Evolutionary conservation across 192 early-diverging fungal species (phyloP).

Genomic region (Linderina pennispora): DNA sequence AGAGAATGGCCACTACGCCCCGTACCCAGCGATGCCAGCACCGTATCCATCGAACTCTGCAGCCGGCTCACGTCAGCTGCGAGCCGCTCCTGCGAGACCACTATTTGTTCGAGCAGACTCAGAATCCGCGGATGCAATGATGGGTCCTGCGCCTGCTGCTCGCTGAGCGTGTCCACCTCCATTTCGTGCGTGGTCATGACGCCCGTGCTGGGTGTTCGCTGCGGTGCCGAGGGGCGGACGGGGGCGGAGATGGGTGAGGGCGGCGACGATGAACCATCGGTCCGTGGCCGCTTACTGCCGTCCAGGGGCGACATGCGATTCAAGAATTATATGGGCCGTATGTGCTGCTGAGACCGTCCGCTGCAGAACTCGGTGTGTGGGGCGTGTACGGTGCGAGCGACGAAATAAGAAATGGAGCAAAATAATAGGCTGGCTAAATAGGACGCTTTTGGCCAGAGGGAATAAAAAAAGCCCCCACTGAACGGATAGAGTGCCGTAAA

Average conservation of each 20-base stretch:
- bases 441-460: too few species aligned
- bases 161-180: neutral
- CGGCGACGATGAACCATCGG: constrained; percentile 20
- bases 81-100: constrained; percentile 34
- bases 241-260: neutral
- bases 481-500: too few species aligned
- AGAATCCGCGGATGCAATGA: constrained; percentile 2
- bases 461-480: too few species aligned
- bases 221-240: too few species aligned
- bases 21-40: constrained; percentile 19
- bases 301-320: constrained; percentile 30
- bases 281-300: constrained; percentile 40
- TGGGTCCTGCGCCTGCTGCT: neutral
- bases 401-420: neutral
- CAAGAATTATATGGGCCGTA: too few species aligned
- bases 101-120: constrained; percentile 19
- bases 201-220: neutral
- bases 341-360: too few species aligned
- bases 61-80: constrained; percentile 30
- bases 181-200: neutral
- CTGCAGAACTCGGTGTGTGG: too few species aligned
- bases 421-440: too few species aligned
- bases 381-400: too few species aligned
- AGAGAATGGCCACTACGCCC: too few species aligned
- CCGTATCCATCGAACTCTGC: constrained; percentile 20